A percentile compares a stretch with the other conserved stretches of the same genome.
phyloP scores from a whole-genome alignment of 164 flowering plant species.

The Berberis vulgaris region DNA sequence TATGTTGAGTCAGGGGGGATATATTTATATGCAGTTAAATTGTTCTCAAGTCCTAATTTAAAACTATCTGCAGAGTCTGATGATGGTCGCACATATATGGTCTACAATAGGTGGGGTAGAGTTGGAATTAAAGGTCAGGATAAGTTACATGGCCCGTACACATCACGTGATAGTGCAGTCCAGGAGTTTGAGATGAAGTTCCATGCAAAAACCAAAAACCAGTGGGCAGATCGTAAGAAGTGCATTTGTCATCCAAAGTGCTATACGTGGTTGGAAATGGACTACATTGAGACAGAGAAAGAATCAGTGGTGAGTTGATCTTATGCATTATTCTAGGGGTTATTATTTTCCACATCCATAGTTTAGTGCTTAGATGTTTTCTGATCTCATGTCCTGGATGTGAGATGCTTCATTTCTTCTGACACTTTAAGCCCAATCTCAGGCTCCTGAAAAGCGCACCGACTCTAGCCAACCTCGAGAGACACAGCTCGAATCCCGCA shows the following conservation, averaged over 20 bases:
- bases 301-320: constrained; percentile 26
- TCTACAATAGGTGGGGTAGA: constrained; percentile 62
- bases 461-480: constrained; percentile 27
- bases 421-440: constrained; percentile 5
- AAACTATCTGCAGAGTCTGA: constrained; percentile 40
- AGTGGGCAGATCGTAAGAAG: constrained; percentile 34
- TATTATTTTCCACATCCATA: not conserved
- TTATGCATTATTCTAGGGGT: not conserved
- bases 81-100: constrained; percentile 39
- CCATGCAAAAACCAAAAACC: constrained; percentile 40
- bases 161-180: constrained; percentile 27
- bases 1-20: not conserved
- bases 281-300: constrained; percentile 30
- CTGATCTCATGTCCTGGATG: not conserved
- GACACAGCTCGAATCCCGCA: constrained; percentile 34
- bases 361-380: not conserved
- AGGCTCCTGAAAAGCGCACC: constrained; percentile 19
- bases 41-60: not conserved
- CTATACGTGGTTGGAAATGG: constrained; percentile 65
- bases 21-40: not conserved
- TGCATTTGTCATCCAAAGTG: constrained; percentile 35
- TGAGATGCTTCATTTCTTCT: not conserved
- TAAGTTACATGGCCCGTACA: constrained; percentile 46
- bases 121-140: constrained; percentile 57
- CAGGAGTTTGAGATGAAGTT: constrained; percentile 43